These are phyloP conservation scores for Helminthosporium solani DNA, from an alignment of 2,329 filamentous ascomycete genomes.

Conservation along the genomic window DNA sequence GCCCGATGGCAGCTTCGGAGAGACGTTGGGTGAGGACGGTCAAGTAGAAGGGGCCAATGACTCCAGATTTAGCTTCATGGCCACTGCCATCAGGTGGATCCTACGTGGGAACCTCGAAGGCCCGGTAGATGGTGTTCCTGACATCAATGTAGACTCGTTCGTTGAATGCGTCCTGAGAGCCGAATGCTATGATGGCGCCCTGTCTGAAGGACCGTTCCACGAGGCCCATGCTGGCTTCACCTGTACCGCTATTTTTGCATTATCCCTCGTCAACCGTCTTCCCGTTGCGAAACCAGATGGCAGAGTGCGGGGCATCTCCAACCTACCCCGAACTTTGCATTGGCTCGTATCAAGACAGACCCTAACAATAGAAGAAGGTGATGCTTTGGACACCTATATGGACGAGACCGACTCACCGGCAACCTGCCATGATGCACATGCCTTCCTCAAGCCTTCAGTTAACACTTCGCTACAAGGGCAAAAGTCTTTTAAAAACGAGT, in stretches of 20 bases:
- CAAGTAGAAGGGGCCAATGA: conserved; percentile 76
- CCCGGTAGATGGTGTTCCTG: conserved; percentile 59
- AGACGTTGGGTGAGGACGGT: conserved; percentile 64
- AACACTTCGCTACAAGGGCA: conserved; percentile 30
- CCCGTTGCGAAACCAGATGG: conserved; percentile 33
- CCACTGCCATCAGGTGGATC: conserved; percentile 78
- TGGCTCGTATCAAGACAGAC: conserved; percentile 54
- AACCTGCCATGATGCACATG: conserved; percentile 44
- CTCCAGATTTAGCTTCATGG: conserved; percentile 85
- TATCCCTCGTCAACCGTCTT: conserved; percentile 72
- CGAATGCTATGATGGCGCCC: conserved; percentile 78
- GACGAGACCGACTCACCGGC: conserved; percentile 43
- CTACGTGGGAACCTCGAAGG: conserved; percentile 62
- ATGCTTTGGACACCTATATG: conserved; percentile 39
- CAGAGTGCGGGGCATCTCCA: conserved; percentile 36
- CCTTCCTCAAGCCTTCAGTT: conserved; percentile 37
- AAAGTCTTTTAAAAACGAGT: conserved; percentile 48
- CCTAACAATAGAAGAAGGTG: conserved; percentile 45
- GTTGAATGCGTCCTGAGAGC: conserved; percentile 69
- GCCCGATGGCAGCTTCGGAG: conserved; percentile 85
- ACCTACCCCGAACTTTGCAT: conserved; percentile 43
- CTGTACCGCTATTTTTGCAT: conserved; percentile 79
- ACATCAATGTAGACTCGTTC: conserved; percentile 73
- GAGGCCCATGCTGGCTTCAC: conserved; percentile 91
- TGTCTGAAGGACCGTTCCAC: conserved; percentile 73